Percentiles rank a stretch among this genome's conserved stretches.
Evolutionary conservation across 495 filamentous ascomycete genomes (phyloP).

Genomic region (Penicillium roqueforti): DNA sequence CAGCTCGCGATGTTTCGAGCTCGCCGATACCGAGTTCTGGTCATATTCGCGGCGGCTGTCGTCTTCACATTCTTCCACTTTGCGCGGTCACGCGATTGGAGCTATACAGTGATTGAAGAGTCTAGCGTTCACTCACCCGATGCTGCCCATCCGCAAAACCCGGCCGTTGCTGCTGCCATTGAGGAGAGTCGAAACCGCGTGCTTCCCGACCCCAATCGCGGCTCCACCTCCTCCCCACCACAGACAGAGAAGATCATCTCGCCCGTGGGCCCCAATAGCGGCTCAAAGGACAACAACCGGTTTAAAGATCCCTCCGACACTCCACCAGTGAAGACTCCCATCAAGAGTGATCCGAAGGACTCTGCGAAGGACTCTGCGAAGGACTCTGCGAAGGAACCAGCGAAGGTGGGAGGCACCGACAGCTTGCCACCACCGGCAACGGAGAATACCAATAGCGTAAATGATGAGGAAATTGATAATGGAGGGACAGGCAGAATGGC

Average conservation of each 20-base stretch:
- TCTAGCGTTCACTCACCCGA: constrained; percentile 2
- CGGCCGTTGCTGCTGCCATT: constrained; percentile 1
- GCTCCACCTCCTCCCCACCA: constrained; percentile 2
- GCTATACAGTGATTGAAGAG: constrained; percentile 14
- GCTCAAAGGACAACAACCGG: background rate
- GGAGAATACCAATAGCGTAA: background rate
- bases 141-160: constrained; percentile 6
- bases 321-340: background rate
- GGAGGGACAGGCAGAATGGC: constrained; percentile 34
- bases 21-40: constrained; percentile 70
- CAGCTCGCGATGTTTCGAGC: constrained; percentile 62
- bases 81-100: constrained; percentile 35
- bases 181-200: constrained; percentile 13
- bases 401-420: background rate
- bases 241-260: constrained; percentile 1
- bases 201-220: constrained; percentile 12
- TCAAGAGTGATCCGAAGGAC: background rate
- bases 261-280: constrained; percentile 4
- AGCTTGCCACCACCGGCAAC: background rate
- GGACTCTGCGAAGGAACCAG: background rate
- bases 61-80: constrained; percentile 66
- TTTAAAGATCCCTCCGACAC: background rate
- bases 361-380: background rate
- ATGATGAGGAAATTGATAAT: constrained; percentile 8
- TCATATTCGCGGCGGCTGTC: constrained; percentile 64